These are phyloP conservation scores for Erysimum pusillum DNA, from an alignment of 441 rosid genomes.

Conservation along the genomic window DNA sequence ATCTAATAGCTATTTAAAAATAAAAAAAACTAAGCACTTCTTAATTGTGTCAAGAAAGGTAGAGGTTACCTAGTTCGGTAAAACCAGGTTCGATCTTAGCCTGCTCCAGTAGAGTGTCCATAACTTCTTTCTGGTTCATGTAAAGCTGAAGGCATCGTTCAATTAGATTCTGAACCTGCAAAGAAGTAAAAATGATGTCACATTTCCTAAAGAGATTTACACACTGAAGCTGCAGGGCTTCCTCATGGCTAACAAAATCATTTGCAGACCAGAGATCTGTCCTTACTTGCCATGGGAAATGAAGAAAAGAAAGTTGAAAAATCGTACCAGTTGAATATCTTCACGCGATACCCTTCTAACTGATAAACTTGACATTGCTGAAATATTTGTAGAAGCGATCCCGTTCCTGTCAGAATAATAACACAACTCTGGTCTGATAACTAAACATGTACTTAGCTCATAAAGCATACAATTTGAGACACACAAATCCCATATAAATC, in stretches of 20 bases:
- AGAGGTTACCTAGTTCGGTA: constrained; percentile 83
- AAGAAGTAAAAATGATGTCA: constrained; percentile 1
- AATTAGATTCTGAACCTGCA: constrained; percentile 95
- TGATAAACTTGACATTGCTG: constrained; percentile 72
- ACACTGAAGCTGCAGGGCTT: background rate
- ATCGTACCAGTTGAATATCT: constrained; percentile 81
- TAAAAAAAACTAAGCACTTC: too few species aligned
- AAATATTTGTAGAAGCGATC: background rate
- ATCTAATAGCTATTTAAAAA: too few species aligned
- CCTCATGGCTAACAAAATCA: background rate
- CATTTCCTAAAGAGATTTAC: background rate
- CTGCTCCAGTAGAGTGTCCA: constrained; percentile 75
- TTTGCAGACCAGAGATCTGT: too few species aligned
- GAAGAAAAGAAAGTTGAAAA: too few species aligned
- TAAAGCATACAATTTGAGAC: background rate
- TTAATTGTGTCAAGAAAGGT: background rate
- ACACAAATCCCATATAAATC: too few species aligned
- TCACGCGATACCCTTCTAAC: constrained; percentile 82
- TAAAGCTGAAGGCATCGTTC: constrained; percentile 94
- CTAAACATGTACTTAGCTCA: background rate
- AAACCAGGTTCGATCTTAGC: constrained; percentile 97
- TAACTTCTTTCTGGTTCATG: constrained; percentile 93
- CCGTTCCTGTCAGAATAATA: constrained; percentile 16
- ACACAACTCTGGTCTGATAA: background rate
- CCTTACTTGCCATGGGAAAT: too few species aligned